These are phyloP conservation scores for Alternaria ventricosa DNA, from an alignment of 2,329 filamentous ascomycete genomes.

Conservation along the genomic window DNA sequence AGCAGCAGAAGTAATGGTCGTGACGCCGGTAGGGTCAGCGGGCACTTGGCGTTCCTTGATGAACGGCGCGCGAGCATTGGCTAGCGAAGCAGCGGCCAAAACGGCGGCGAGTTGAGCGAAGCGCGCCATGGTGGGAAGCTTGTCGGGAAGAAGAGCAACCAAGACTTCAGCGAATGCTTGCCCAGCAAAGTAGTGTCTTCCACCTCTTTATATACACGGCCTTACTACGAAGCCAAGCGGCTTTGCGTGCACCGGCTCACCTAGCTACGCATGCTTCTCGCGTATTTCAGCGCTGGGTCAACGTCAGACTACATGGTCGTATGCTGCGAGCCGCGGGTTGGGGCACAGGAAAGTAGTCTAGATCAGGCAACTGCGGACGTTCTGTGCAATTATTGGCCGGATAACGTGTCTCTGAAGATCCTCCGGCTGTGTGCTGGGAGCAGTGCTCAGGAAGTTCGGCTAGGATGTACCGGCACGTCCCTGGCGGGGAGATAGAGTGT, in stretches of 20 bases:
- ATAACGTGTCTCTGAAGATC: conserved; percentile 15
- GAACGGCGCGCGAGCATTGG: conserved; percentile 31
- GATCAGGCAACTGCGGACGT: conserved; percentile 18
- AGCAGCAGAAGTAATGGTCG: conserved; percentile 42
- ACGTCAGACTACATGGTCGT: background rate
- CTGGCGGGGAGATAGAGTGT: background rate
- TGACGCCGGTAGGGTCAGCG: conserved; percentile 39
- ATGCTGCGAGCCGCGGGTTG: background rate
- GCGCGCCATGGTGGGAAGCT: conserved; percentile 31
- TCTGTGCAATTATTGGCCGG: conserved; percentile 15
- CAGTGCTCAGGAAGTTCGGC: conserved; percentile 4
- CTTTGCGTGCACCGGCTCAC: background rate
- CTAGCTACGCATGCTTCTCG: background rate
- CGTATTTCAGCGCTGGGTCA: background rate
- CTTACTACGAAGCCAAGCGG: background rate
- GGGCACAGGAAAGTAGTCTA: conserved; percentile 16
- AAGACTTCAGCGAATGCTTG: conserved; percentile 6
- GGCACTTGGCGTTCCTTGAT: conserved; percentile 39
- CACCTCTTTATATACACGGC: conserved; percentile 12
- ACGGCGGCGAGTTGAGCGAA: conserved; percentile 27
- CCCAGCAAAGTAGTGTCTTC: background rate
- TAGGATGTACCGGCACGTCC: conserved; percentile 7
- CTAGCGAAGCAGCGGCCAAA: conserved; percentile 26
- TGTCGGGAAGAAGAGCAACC: conserved; percentile 10
- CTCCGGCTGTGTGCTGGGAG: conserved; percentile 12